Evolutionary conservation across 2,329 filamentous ascomycete species (phyloP), one percentile per base, ranked within the genome.

Genomic region (Aureobasidium lini): DNA sequence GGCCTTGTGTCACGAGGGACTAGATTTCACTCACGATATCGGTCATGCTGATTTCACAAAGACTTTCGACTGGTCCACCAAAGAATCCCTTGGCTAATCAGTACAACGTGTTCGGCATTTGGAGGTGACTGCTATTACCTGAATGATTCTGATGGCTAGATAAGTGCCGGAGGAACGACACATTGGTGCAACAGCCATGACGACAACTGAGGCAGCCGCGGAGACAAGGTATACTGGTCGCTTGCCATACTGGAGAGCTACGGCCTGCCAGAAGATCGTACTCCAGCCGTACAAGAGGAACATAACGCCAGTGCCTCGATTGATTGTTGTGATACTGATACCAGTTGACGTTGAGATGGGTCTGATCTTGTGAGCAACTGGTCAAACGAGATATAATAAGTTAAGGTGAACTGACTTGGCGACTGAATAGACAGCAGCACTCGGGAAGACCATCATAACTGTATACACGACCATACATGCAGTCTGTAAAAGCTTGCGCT

Each of bases 231-330:
- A 70, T 1, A 67, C 64, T 0, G 66, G 60, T 18, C 68, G 60
- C 47, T 67, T 64, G 23, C 76, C 76, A 65, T 74, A 78, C 47
- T 76, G 72, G 62, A 76, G 64, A 2, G 76, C 74, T 57, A 78
- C 72, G 0, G 76, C 75, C 61, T 79, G 77, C 77, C 77, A 79
- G 52, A 78, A 73, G 1, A 78, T 59, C 16, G 75, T 66, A 0
- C 74, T 74, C 75, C 76, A 79, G 23, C 75, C 75, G 1, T 73
- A 72, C 10, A 77, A 63, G 16, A 78, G 62, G 50, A 77, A 77
- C 64, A 69, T 66, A 56, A 67, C 65, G n/a, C 67, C 67, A 36
- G 67, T 69, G 28, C 67, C 67, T 57, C 65, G 61, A 10, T 66
- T 67, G 9, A 69, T 60, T 34, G 62, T 62, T 6, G 60, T 60